A percentile compares a stretch with the other conserved stretches of the same genome.
phyloP scores from a whole-genome alignment of 2,329 filamentous ascomycete species.

The Fusarium neocosmosporiellum region DNA sequence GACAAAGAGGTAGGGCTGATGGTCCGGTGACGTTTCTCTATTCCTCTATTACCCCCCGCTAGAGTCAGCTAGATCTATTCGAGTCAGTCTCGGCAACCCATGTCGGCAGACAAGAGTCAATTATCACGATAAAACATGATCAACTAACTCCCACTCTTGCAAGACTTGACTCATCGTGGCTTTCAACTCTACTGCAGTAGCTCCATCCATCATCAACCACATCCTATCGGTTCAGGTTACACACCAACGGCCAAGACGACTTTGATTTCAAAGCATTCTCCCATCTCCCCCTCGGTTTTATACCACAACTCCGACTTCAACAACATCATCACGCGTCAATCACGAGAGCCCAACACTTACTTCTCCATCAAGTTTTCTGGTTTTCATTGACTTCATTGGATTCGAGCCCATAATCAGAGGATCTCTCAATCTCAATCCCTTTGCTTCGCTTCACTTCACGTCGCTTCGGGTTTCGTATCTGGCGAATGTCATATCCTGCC shows the following conservation, averaged over 20 bases:
- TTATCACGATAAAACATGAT: neutral
- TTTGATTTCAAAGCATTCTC: slow-evolving; percentile 7
- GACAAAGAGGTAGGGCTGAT: neutral
- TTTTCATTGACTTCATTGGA: slow-evolving; percentile 43
- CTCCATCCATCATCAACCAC: neutral
- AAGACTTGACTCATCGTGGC: neutral
- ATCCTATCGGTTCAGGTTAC: neutral
- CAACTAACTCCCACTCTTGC: neutral
- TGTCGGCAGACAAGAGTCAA: neutral
- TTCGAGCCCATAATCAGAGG: slow-evolving; percentile 30
- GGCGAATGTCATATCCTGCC: slow-evolving; percentile 34
- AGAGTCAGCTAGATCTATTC: neutral
- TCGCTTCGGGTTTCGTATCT: slow-evolving; percentile 23
- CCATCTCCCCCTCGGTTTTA: neutral
- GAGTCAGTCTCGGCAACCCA: neutral
- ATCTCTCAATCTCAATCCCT: slow-evolving; percentile 43
- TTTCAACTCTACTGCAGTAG: neutral
- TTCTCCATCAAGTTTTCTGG: slow-evolving; percentile 36
- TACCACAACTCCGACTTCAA: neutral
- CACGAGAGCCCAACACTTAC: neutral
- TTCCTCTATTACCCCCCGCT: neutral
- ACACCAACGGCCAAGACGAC: neutral
- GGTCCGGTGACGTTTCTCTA: neutral
- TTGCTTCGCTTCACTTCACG: neutral
- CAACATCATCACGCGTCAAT: neutral